phyloP scores from a whole-genome alignment of 2,329 filamentous ascomycete genomes.

The Apiospora sp. region DNA sequence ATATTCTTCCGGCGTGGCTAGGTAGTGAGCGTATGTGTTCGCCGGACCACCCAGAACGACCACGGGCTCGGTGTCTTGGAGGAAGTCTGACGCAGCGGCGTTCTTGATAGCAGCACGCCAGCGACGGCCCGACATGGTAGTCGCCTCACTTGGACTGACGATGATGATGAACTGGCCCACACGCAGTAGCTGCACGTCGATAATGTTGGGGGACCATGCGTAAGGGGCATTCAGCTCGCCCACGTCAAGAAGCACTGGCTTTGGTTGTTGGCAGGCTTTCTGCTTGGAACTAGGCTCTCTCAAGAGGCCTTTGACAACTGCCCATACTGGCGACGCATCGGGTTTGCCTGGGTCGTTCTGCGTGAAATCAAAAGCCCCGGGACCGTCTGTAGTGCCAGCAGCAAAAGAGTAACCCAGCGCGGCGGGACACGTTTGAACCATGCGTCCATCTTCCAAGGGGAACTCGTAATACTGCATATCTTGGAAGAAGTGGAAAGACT shows the following conservation, averaged over 20 bases:
- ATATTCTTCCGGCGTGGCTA: slow-evolving; percentile 83
- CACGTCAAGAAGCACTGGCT: slow-evolving; percentile 86
- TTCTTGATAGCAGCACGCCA: slow-evolving; percentile 78
- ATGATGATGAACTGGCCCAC: slow-evolving; percentile 87
- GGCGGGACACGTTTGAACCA: slow-evolving; percentile 79
- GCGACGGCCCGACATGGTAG: slow-evolving; percentile 88
- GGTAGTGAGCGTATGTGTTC: slow-evolving; percentile 88
- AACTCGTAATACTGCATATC: slow-evolving; percentile 81
- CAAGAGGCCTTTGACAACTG: slow-evolving; percentile 73
- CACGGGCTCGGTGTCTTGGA: slow-evolving; percentile 60
- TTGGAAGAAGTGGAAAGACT: slow-evolving; percentile 81
- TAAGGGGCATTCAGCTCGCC: slow-evolving; percentile 80
- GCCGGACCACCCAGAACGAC: slow-evolving; percentile 87
- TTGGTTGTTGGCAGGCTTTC: slow-evolving; percentile 77
- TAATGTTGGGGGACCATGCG: slow-evolving; percentile 86
- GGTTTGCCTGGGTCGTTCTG: slow-evolving; percentile 79
- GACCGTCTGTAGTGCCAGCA: slow-evolving; percentile 87
- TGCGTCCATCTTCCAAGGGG: slow-evolving; percentile 73
- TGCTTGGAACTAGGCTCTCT: slow-evolving; percentile 75
- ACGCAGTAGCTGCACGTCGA: slow-evolving; percentile 84
- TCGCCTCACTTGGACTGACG: slow-evolving; percentile 86
- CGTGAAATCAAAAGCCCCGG: slow-evolving; percentile 88
- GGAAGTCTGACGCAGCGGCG: slow-evolving; percentile 49
- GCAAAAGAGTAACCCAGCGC: slow-evolving; percentile 91
- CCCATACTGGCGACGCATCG: slow-evolving; percentile 79